Base-by-base conservation (phyloP, 768 basidiomycete species). In the Cyathus striatus region DNA sequence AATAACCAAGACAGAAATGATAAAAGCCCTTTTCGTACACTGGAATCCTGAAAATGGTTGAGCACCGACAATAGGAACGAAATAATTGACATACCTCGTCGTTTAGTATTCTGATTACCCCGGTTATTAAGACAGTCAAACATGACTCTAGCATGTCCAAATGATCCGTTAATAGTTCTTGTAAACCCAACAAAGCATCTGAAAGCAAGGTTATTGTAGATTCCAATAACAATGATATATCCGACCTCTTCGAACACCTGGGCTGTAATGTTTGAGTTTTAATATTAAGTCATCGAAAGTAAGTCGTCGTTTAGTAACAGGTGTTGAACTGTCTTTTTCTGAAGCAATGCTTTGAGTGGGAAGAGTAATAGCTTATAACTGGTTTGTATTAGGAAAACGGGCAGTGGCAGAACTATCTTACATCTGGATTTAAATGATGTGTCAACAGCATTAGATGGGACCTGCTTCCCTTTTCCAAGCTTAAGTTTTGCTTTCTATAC, bases 341-440 rank as follows among this genome's bases (percentile, higher is more conserved):
- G 69, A 53, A 2, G 72, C 61, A 48, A 92, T 89, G 25, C 82
- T 85, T 65, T 98, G 95, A 1, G 76, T 75, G 1, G 94, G 95
- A 23, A 98, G 72, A 18, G 83, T 86, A 60, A 98, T 95, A 18
- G 90, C 94, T 97, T 54, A 16, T n/a, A 37, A 22, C 42, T n/a
- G n/a, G n/a, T n/a, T 36, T 36, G 35, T 36, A 41, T 48, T 30
- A 45, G 49, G 42, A 51, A 58, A 43, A 27, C 42, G 33, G 46
- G 14, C 33, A 25, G 20, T 22, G 26, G 16, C 22, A 23, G 16
- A 39, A n/a, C 35, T 27, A 38, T 70, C 87, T 53, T 56, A 96
- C 95, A 90, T 46, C 90, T 81, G 23, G 91, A 83, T 60, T 94
- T 92, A 77, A 95, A 97, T 1, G 94, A 93, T 1, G 95, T 98